Percentiles rank a stretch among this genome's conserved stretches.
These are phyloP conservation scores for Trametes cingulata DNA, from an alignment of 768 basidiomycete species.

Conservation along the genomic window DNA sequence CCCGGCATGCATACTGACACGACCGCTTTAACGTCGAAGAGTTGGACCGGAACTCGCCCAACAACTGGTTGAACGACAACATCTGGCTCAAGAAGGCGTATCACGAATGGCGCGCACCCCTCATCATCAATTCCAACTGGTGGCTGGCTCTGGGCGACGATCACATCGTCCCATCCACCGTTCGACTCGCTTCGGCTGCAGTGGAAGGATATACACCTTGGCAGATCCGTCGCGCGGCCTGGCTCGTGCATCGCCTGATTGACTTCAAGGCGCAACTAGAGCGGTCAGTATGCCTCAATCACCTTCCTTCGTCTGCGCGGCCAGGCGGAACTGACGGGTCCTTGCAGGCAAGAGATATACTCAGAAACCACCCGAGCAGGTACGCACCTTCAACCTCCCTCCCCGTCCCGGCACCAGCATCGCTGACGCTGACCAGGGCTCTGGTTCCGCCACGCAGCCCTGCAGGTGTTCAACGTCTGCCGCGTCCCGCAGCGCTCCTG, in stretches of 20 bases:
- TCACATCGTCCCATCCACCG: slow-evolving; percentile 50
- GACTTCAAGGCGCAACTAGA: slow-evolving; percentile 70
- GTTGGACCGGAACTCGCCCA: slow-evolving; percentile 77
- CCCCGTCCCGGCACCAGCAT: background rate
- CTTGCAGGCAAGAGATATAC: slow-evolving; percentile 61
- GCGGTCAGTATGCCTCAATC: slow-evolving; percentile 63
- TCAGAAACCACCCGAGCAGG: slow-evolving; percentile 75
- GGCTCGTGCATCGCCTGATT: slow-evolving; percentile 70
- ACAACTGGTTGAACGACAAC: slow-evolving; percentile 94
- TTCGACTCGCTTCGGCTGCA: slow-evolving; percentile 21
- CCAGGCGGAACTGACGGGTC: background rate
- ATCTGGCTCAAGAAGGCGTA: slow-evolving; percentile 91
- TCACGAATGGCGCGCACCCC: slow-evolving; percentile 81
- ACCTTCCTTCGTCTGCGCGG: too few relatives aligned
- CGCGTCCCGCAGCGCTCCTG: slow-evolving; percentile 70
- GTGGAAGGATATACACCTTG: slow-evolving; percentile 59
- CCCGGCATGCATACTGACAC: background rate
- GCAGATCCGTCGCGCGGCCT: slow-evolving; percentile 86
- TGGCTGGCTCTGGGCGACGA: slow-evolving; percentile 89
- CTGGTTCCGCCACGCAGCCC: slow-evolving; percentile 61
- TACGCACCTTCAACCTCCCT: slow-evolving; percentile 23
- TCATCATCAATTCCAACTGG: slow-evolving; percentile 94
- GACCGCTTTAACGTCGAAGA: slow-evolving; percentile 43
- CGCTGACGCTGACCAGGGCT: slow-evolving; percentile 31
- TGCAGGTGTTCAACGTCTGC: slow-evolving; percentile 72